A percentile compares a stretch with the other conserved stretches of the same genome.
Evolutionary conservation across 2,329 filamentous ascomycete genomes (phyloP).

Genomic region (Aphanocladium album): DNA sequence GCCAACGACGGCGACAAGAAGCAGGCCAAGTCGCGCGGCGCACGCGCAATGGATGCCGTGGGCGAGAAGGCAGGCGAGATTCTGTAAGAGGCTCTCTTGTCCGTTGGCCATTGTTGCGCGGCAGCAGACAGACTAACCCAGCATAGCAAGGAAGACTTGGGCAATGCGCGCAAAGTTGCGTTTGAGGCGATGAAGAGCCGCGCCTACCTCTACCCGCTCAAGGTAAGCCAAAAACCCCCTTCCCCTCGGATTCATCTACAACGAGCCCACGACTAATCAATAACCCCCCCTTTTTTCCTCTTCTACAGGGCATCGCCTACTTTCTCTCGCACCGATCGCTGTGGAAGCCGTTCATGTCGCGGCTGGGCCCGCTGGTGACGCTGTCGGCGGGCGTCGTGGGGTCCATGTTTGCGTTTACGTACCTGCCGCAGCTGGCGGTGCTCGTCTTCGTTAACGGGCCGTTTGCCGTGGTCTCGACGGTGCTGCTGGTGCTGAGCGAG

Average conservation of each 20-base stretch:
- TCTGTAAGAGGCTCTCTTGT: neutral
- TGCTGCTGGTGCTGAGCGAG: slow-evolving; percentile 61
- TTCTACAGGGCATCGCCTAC: slow-evolving; percentile 52
- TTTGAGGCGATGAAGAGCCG: slow-evolving; percentile 67
- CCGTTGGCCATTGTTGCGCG: neutral
- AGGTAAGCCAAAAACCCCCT: slow-evolving; percentile 32
- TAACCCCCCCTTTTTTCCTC: neutral
- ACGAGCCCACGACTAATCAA: neutral
- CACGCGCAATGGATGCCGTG: slow-evolving; percentile 6
- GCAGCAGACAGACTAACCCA: neutral
- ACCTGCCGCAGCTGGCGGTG: slow-evolving; percentile 76
- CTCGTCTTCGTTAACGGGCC: slow-evolving; percentile 83
- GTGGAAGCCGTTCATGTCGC: slow-evolving; percentile 55
- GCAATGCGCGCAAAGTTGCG: slow-evolving; percentile 58
- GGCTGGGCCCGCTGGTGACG: slow-evolving; percentile 56
- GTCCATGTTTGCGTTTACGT: slow-evolving; percentile 84
- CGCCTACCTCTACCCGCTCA: slow-evolving; percentile 83
- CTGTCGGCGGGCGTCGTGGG: slow-evolving; percentile 68
- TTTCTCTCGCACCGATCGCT: slow-evolving; percentile 50
- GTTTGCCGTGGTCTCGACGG: slow-evolving; percentile 67
- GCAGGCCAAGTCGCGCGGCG: slow-evolving; percentile 9
- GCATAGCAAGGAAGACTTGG: slow-evolving; percentile 64
- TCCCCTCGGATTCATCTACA: neutral
- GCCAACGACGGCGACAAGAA: slow-evolving; percentile 3
- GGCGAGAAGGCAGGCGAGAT: slow-evolving; percentile 11